Conservation (phyloP, 1,284 basidiomycete genomes). For the Exobasidium cylindrosporum region DNA sequence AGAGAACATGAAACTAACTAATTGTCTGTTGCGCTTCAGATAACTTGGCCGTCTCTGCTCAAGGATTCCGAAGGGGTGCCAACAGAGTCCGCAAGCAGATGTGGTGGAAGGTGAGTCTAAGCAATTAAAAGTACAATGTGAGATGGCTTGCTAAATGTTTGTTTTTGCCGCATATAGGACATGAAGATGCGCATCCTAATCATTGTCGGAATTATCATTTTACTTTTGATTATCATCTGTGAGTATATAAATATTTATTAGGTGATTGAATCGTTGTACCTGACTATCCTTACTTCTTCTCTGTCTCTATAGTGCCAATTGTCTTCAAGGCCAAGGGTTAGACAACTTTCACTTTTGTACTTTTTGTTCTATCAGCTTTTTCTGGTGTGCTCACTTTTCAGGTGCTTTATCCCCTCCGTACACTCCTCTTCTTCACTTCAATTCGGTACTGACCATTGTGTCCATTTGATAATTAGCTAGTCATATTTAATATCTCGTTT, state of each 20-base stretch:
- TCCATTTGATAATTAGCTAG: no score
- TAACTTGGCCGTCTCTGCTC: slow-evolving; percentile 95
- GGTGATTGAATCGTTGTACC: no score
- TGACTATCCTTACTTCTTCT: neutral
- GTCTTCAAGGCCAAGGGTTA: neutral
- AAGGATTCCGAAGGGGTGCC: slow-evolving; percentile 94
- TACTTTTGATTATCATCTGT: slow-evolving; percentile 54
- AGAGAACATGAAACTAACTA: no score
- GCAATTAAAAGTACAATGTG: slow-evolving; percentile 30
- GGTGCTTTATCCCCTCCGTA: no score
- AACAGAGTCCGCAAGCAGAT: slow-evolving; percentile 96
- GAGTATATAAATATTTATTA: slow-evolving; percentile 19
- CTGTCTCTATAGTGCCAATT: neutral
- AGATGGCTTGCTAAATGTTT: neutral
- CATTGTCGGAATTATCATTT: slow-evolving; percentile 49
- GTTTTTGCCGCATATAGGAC: neutral
- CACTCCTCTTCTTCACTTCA: no score
- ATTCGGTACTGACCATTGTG: no score
- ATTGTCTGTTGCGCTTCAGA: no score
- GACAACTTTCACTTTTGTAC: no score
- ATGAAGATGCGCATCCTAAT: slow-evolving; percentile 26
- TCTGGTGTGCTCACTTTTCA: no score
- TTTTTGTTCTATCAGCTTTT: no score
- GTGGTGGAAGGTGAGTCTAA: slow-evolving; percentile 57
- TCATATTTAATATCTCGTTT: no score